Evolutionary conservation across 1,139 yeast genomes (phyloP).

Genomic region (Yamadazyma mexicana): DNA sequence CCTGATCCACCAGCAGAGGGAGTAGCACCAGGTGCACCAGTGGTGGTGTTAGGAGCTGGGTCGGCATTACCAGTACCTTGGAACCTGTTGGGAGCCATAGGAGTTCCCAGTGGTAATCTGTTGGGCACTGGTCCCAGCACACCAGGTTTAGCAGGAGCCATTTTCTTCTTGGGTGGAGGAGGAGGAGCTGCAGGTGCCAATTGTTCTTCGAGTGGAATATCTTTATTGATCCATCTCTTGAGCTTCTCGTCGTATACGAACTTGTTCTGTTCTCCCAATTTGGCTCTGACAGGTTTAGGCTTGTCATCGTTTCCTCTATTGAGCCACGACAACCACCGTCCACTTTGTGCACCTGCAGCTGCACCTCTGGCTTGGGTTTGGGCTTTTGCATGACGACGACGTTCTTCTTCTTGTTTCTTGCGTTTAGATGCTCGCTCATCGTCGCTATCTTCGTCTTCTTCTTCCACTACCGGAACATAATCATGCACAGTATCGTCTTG

Average conservation of each 20-base stretch:
- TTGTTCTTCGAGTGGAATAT: constrained; percentile 70
- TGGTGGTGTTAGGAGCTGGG: background rate
- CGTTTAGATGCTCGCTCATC: constrained; percentile 18
- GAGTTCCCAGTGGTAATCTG: constrained; percentile 8
- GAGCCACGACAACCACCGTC: constrained; percentile 56
- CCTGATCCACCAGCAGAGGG: constrained; percentile 3
- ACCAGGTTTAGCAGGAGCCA: constrained; percentile 23
- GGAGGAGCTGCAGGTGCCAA: constrained; percentile 62
- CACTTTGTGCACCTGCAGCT: no score
- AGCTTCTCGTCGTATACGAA: constrained; percentile 82
- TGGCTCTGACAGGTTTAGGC: constrained; percentile 78
- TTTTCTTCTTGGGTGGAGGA: constrained; percentile 64
- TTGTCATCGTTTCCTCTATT: constrained; percentile 48
- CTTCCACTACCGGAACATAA: constrained; percentile 46
- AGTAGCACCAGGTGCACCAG: no score
- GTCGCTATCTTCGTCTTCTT: constrained; percentile 46
- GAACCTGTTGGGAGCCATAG: constrained; percentile 3
- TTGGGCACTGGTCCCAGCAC: constrained; percentile 11
- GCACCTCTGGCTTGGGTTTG: constrained; percentile 11
- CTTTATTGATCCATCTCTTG: constrained; percentile 83
- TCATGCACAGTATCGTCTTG: constrained; percentile 49
- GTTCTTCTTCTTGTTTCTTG: constrained; percentile 14
- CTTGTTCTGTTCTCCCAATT: constrained; percentile 75
- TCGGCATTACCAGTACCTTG: no score
- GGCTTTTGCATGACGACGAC: constrained; percentile 12